Evolutionary conservation across 352 stramenopile genomes (phyloP), one percentile per base, ranked within the genome.

Genomic region (Globisporangium alternatum): DNA sequence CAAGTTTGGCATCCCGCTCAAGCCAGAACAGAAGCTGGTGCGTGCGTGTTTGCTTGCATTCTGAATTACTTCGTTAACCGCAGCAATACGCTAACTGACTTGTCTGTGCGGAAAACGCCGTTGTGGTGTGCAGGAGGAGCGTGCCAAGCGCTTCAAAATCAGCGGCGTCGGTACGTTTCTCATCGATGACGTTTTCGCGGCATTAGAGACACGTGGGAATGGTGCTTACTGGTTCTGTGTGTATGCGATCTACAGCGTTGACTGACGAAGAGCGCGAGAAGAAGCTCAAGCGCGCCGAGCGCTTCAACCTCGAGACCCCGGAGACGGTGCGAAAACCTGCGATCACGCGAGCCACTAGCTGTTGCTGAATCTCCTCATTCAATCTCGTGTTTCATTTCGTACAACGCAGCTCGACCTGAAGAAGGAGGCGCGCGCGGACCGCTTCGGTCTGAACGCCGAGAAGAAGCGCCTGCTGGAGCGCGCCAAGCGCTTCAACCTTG

Each of bases 401-500:
- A 2, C 37, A 39, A 17, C 53, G 25, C 54, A 95, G 87, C 62
- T 96, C 65, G 78, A 90, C n/a, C 75, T 86, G 66, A 94, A 94
- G 72, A 94, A 94, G 65, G 68, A 79, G 30, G 83, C 81, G 39
- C 85, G 87, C 9, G 83, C 83, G 4, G 83, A 94, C 51, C 83
- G 87, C 60, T 96, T 96, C 56, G 87, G 87, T 9, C 65, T 96
- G 31, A 96, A 93, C 44, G 85, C 71, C 21, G 85, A 96, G 60
- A 74, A 86, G 55, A 93, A 94, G 62, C 79, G 81, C 53, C 85
- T 84, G 60, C 70, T 96, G 55, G 81, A 96, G 31, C 87, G 87
- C 30, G 87, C 87, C 47, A 90, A 93, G 71, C 85, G 87, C 59
- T 96, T 96, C 62, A 81, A 83, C 15, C 71, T 96, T 19, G 85